A percentile compares a stretch with the other conserved stretches of the same genome.
Conservation (phyloP, 768 basidiomycete genomes). For the Calocybe indica region DNA sequence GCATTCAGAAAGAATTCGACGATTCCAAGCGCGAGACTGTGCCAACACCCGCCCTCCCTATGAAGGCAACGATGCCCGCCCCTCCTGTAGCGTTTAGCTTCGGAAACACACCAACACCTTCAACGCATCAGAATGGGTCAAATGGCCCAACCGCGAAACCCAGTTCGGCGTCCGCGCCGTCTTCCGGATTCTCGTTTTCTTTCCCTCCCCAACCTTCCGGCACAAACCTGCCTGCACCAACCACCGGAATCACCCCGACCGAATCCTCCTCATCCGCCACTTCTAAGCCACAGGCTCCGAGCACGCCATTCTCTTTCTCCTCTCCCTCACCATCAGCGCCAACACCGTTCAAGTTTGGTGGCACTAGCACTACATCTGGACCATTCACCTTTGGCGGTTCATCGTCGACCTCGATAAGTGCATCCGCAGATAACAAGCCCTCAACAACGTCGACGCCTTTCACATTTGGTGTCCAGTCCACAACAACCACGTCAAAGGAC, state of each 20-base stretch:
- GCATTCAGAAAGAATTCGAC: constrained; percentile 54
- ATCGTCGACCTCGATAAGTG: neutral
- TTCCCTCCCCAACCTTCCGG: neutral
- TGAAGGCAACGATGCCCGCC: constrained; percentile 19
- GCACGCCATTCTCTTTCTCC: constrained; percentile 7
- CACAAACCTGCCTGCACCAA: neutral
- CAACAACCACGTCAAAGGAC: constrained; percentile 8
- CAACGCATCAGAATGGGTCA: too few relatives aligned
- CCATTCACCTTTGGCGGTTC: neutral
- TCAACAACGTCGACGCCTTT: neutral
- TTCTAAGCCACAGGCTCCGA: constrained; percentile 2
- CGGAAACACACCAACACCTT: too few relatives aligned
- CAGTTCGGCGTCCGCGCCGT: constrained; percentile 1
- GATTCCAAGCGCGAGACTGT: constrained; percentile 12
- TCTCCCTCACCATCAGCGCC: neutral
- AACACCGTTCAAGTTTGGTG: neutral
- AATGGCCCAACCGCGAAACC: neutral
- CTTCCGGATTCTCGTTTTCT: neutral
- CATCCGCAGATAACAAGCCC: constrained; percentile 5
- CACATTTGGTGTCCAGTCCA: neutral
- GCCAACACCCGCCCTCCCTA: constrained; percentile 4
- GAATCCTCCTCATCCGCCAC: constrained; percentile 1
- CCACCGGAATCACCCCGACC: neutral
- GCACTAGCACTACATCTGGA: neutral
- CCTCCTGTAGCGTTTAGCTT: constrained; percentile 12